phyloP scores from a whole-genome alignment of 225 moss, liverwort and hornwort species.

The Pleurozium schreberi region DNA sequence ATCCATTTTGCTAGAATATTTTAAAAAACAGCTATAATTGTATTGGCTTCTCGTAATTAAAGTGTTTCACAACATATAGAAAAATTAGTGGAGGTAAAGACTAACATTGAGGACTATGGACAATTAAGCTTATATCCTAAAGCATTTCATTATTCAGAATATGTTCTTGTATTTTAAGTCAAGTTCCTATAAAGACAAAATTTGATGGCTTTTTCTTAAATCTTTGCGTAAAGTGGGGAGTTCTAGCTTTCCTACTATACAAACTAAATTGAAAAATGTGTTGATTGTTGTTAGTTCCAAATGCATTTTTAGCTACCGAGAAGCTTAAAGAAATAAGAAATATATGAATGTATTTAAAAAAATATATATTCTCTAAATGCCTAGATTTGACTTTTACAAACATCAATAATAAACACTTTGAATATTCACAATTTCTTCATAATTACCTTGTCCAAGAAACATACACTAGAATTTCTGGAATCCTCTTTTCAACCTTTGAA shows the following conservation, averaged over 20 bases:
- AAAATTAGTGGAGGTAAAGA: not conserved
- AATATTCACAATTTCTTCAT: not conserved
- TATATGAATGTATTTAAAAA: not conserved
- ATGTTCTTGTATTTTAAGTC: not conserved
- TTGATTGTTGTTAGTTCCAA: not conserved
- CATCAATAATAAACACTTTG: not conserved
- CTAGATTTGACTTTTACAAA: not conserved
- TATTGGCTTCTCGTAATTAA: not conserved
- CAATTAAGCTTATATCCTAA: not conserved
- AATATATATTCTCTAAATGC: not conserved
- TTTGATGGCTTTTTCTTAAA: not conserved
- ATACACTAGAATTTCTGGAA: not conserved
- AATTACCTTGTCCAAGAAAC: fast-evolving
- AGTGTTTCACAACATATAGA: fast-evolving
- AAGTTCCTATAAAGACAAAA: not conserved
- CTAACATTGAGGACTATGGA: not conserved
- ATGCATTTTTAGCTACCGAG: not conserved
- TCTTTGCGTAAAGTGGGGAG: not conserved
- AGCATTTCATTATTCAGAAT: not conserved
- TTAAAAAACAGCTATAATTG: not conserved
- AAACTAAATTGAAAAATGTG: not conserved
- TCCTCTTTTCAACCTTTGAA: not conserved
- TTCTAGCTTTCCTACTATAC: not conserved
- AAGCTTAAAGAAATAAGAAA: too few species aligned
- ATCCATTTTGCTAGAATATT: too few species aligned